Evolutionary conservation across 116 monocot genomes (phyloP), one percentile per base, ranked within the genome.

Genomic region (Cymodocea nodosa): DNA sequence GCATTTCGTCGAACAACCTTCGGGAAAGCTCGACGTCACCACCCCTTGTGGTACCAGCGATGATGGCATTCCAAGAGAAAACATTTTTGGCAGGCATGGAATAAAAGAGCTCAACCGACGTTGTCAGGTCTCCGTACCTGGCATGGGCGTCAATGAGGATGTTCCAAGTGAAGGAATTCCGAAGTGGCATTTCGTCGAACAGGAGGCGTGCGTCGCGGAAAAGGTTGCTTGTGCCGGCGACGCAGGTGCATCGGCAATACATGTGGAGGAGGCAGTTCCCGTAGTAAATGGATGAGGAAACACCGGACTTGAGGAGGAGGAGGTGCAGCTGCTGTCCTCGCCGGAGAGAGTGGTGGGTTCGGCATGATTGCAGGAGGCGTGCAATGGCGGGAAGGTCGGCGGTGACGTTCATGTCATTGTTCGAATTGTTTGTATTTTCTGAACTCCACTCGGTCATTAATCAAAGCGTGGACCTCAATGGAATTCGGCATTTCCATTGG

Each of bases 81-180:
- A 56, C 8, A 56, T 87, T 92, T 71, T 78, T 84, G 10, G 37
- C 34, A 6, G 78, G 82, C 69, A 80, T 80, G 11, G 69, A 57
- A 16, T 50, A 0, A 62, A 92, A 92, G 4, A 82, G 22, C 2
- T 22, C 9, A 0, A 84, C 50, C 0, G 92, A 72, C 16, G 35
- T 20, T 3, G 12, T 16, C 6, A 50, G 34, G 39, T 79, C 49
- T 4, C 70, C 61, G 2, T 68, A 76, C 15, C 64, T 78, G 25
- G 82, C 40, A 53, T 70, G 70, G 49, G 80, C 68, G 59, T 80
- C 76, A 25, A 87, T 20, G 57, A 92, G 76, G 53, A 75, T 56
- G 73, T 92, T 92, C 70, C 73, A 92, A 0, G 92, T 80, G 80
- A 92, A 87, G 62, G 62, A 62, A 66, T 87, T 92, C 56, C 67